phyloP scores from a whole-genome alignment of 75 land plant species.

The Cryptomeria japonica region DNA sequence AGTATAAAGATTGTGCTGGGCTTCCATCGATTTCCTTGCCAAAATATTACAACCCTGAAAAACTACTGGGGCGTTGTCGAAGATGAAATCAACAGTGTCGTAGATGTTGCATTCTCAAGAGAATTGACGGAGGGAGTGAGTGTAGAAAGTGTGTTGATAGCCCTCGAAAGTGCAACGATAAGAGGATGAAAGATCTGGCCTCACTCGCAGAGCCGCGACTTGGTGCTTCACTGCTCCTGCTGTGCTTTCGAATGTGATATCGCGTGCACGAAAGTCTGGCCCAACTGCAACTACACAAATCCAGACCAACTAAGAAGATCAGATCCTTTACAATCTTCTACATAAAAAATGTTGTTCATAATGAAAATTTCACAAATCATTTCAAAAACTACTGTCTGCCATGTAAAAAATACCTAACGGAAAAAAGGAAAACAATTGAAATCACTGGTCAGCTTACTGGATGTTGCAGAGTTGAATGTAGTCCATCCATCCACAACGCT shows the following conservation, averaged over 20 bases:
- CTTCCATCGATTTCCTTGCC: constrained; percentile 26
- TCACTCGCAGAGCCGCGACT: constrained; percentile 42
- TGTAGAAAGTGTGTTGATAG: constrained; percentile 75
- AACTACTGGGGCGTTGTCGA: too few species aligned
- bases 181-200: constrained; percentile 44
- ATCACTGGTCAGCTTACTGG: constrained; percentile 32
- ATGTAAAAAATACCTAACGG: too few species aligned
- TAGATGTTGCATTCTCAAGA: too few species aligned
- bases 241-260: constrained; percentile 32
- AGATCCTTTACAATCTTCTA: too few species aligned
- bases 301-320: too few species aligned
- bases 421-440: neutral
- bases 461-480: constrained; percentile 74
- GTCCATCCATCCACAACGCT: constrained; percentile 67
- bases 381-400: too few species aligned
- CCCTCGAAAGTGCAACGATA: constrained; percentile 50
- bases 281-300: constrained; percentile 51
- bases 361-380: too few species aligned
- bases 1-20: constrained; percentile 40
- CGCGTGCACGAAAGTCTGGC: constrained; percentile 42
- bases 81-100: too few species aligned
- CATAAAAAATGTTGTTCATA: too few species aligned
- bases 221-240: too few species aligned
- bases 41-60: neutral
- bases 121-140: constrained; percentile 4